These are phyloP conservation scores for Opeltia flavorubescens DNA, from an alignment of 495 filamentous ascomycete species.

Conservation along the genomic window DNA sequence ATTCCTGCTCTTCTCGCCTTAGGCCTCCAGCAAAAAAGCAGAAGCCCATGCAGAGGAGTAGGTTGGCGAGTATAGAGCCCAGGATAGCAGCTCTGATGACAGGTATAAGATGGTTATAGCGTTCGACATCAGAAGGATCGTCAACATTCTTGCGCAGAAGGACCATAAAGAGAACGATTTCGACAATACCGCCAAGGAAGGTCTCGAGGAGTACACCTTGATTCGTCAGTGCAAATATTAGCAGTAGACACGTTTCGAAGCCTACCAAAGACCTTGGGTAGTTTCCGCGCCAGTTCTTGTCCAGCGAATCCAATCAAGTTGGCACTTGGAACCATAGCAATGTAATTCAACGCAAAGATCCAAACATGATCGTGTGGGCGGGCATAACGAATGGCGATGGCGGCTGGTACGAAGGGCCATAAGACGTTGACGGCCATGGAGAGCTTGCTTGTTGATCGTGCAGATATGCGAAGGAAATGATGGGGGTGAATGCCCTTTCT, in stretches of 20 bases:
- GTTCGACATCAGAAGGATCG: conserved; percentile 11
- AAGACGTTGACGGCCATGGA: conserved; percentile 50
- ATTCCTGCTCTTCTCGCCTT: conserved; percentile 46
- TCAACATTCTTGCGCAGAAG: conserved; percentile 33
- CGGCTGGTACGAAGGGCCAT: conserved; percentile 63
- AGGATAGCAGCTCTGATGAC: conserved; percentile 77
- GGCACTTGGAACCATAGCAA: conserved; percentile 78
- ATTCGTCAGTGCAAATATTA: not conserved
- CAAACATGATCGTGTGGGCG: conserved; percentile 44
- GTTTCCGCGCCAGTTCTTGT: conserved; percentile 63
- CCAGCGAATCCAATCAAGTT: conserved; percentile 80
- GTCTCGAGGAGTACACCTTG: conserved; percentile 54
- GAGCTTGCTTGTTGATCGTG: conserved; percentile 39
- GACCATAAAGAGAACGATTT: conserved; percentile 73
- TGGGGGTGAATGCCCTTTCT: conserved; percentile 44
- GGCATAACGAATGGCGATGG: conserved; percentile 50
- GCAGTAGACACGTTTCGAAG: not conserved
- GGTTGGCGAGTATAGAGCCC: conserved; percentile 67
- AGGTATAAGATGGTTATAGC: conserved; percentile 34
- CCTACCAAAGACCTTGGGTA: conserved; percentile 57
- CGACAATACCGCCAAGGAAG: conserved; percentile 61
- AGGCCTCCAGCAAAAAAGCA: conserved; percentile 71
- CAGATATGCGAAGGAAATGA: conserved; percentile 46
- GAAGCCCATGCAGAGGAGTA: conserved; percentile 58
- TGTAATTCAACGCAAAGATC: conserved; percentile 58